Evolutionary conservation across 1,284 basidiomycete species (phyloP), one percentile per base, ranked within the genome.

Genomic region (Inonotus obliquus): DNA sequence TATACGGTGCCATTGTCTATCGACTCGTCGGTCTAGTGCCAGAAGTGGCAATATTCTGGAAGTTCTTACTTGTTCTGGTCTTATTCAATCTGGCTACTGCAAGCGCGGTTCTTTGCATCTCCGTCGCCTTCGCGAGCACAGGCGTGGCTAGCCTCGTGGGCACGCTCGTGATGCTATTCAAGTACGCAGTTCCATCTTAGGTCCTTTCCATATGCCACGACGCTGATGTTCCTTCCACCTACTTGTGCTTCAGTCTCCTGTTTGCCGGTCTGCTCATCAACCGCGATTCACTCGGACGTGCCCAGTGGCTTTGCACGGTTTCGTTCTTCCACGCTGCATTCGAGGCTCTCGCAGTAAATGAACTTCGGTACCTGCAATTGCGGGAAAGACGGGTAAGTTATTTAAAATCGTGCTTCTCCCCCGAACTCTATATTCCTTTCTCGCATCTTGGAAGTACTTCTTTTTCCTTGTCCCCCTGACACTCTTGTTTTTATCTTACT

Each of bases 261-360:
- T 99, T 98, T 75, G 96, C 96, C 4, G 96, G 96, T 4, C 77
- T 98, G 61, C 79, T 98, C 60, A 94, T 99, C 78, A 99, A 98
- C 74, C 86, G 94, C 54, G 91, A 96, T 67, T 87, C 90, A 25
- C 85, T 98, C 85, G 0, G 78, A 79, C 0, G 80, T 78, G 41
- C 78, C 96, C 54, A 85, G 62, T 97, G 94, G 92, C 77, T 98
- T 65, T 91, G 94, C 71, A 94, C 91, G 1, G 71, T 93, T 13
- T 96, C 94, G 2, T 98, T 98, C 82, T 98, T 97, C 87, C 96
- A 98, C 75, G 96, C 96, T n/a, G 96, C 92, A 0, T 98, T 94
- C 70, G 96, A 99, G 76, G 94, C 92, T 0, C 81, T 99, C 29
- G 87, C 95, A 25, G 95, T 98, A 63, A 98, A 98, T 72, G 96